Conservation (phyloP, 31 red algal genomes). For the Odonthalia washingtoniensis region DNA sequence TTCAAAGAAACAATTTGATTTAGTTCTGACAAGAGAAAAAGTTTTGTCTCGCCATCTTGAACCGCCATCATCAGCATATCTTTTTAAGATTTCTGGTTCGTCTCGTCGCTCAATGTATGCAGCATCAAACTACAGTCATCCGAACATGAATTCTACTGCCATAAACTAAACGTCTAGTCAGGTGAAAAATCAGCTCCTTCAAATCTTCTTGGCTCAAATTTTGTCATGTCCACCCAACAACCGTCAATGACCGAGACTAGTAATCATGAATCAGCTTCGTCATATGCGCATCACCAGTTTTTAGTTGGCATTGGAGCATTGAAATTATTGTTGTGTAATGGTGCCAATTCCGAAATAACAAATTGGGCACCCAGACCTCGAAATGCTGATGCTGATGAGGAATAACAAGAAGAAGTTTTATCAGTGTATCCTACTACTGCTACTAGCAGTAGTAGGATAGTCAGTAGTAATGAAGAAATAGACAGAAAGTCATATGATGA, state of each 20-base stretch:
- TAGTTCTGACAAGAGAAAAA: slow-evolving; percentile 69
- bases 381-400: too few species aligned
- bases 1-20: slow-evolving; percentile 57
- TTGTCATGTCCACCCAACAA: neutral
- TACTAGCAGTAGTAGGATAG: too few species aligned
- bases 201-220: neutral
- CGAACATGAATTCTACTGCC: neutral
- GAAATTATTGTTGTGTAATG: too few species aligned
- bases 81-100: slow-evolving; percentile 53
- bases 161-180: neutral
- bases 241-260: neutral
- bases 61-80: slow-evolving; percentile 85
- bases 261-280: neutral
- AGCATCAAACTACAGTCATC: neutral
- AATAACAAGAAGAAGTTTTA: too few species aligned
- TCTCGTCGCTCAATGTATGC: neutral
- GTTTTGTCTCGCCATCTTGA: slow-evolving; percentile 78
- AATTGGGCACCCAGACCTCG: too few species aligned
- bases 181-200: neutral
- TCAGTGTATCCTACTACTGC: too few species aligned
- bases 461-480: too few species aligned
- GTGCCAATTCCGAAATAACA: too few species aligned
- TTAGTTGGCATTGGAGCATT: too few species aligned
- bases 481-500: too few species aligned
- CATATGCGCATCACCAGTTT: too few species aligned